phyloP scores from a whole-genome alignment of 768 basidiomycete genomes.

The Vararia minispora region DNA sequence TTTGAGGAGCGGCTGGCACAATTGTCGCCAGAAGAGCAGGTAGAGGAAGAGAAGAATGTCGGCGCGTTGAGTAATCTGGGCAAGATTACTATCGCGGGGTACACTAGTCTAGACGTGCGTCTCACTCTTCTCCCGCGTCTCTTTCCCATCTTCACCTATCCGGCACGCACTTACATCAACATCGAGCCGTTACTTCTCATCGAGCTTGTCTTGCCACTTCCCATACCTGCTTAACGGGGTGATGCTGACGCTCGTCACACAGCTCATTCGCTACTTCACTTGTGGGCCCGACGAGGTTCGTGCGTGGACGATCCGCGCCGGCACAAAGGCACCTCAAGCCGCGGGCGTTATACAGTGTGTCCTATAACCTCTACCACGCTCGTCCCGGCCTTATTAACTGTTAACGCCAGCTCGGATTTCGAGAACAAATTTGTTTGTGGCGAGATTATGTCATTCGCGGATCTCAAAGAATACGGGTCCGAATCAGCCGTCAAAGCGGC shows the following conservation, averaged over 20 bases:
- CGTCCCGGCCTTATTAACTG: too few relatives aligned
- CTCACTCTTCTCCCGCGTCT: background rate
- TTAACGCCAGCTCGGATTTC: constrained; percentile 83
- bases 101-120: constrained; percentile 71
- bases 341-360: constrained; percentile 96
- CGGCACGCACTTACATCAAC: too few relatives aligned
- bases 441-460: constrained; percentile 90
- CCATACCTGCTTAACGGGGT: too few relatives aligned
- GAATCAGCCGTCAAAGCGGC: constrained; percentile 90
- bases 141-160: background rate
- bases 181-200: too few relatives aligned
- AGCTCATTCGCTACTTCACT: constrained; percentile 95
- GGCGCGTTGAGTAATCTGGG: constrained; percentile 70
- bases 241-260: constrained; percentile 2
- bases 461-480: constrained; percentile 84
- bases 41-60: constrained; percentile 57
- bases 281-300: constrained; percentile 95
- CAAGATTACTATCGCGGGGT: constrained; percentile 95
- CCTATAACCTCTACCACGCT: too few relatives aligned
- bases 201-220: too few relatives aligned
- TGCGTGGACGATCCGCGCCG: constrained; percentile 93
- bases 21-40: constrained; percentile 54
- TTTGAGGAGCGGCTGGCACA: constrained; percentile 80
- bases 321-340: constrained; percentile 92
- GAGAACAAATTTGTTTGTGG: constrained; percentile 97